These are phyloP conservation scores for Alternaria burnsii DNA, from an alignment of 2,329 filamentous ascomycete genomes.

Conservation along the genomic window DNA sequence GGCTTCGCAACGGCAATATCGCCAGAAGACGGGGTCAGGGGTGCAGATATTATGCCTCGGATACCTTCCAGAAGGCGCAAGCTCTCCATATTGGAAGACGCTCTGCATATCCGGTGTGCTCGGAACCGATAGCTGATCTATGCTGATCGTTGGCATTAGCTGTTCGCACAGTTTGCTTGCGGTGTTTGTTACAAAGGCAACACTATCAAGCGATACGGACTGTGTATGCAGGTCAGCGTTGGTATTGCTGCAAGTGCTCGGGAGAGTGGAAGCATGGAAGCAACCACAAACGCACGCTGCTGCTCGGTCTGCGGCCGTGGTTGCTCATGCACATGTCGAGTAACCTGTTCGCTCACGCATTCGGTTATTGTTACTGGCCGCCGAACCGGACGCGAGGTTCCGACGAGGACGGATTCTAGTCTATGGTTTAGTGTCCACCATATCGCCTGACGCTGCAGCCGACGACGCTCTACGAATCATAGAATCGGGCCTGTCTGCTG, in stretches of 20 bases:
- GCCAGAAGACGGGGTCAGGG: slow-evolving; percentile 34
- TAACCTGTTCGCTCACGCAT: slow-evolving; percentile 30
- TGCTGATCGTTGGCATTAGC: slow-evolving; percentile 3
- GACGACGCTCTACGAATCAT: slow-evolving; percentile 19
- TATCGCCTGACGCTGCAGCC: slow-evolving; percentile 28
- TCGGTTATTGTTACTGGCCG: slow-evolving; percentile 37
- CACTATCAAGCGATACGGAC: slow-evolving; percentile 1
- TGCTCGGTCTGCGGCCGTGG: slow-evolving; percentile 28
- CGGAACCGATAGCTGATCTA: slow-evolving; percentile 3
- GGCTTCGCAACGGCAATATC: slow-evolving; percentile 38
- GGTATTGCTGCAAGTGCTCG: slow-evolving; percentile 27
- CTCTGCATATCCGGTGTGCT: neutral
- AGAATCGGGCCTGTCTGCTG: slow-evolving; percentile 18
- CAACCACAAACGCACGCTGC: slow-evolving; percentile 28
- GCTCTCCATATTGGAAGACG: slow-evolving; percentile 22
- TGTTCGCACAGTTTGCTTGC: slow-evolving; percentile 8
- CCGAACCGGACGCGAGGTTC: slow-evolving; percentile 35
- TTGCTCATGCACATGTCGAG: slow-evolving; percentile 40
- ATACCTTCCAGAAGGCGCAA: slow-evolving; percentile 33
- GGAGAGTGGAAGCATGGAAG: slow-evolving; percentile 18
- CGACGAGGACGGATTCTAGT: slow-evolving; percentile 32
- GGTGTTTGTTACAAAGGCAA: slow-evolving; percentile 9
- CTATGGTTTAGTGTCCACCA: slow-evolving; percentile 22
- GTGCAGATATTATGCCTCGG: slow-evolving; percentile 31
- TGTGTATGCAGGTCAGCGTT: slow-evolving; percentile 34